These are phyloP conservation scores for Fusarium sterilihyphosum DNA, from an alignment of 2,329 filamentous ascomycete species.

Conservation along the genomic window DNA sequence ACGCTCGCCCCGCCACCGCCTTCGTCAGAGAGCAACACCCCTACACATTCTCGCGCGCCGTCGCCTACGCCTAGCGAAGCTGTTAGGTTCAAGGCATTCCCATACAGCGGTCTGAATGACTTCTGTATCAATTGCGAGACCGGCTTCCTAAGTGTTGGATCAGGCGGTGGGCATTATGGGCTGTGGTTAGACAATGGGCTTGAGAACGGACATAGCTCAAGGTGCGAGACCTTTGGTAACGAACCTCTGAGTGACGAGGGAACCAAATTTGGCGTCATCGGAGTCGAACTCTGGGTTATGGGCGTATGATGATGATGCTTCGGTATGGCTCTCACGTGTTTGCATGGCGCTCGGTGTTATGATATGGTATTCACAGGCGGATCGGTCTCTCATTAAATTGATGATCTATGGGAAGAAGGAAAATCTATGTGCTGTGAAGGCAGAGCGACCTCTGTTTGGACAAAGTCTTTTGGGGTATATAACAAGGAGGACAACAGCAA, in stretches of 20 bases:
- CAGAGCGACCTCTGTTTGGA: not conserved
- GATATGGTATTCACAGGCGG: constrained; percentile 3
- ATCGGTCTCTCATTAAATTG: constrained; percentile 12
- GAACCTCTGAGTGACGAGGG: constrained; percentile 93
- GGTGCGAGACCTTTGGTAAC: constrained; percentile 93
- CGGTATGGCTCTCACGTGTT: constrained; percentile 9
- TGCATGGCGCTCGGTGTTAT: constrained; percentile 33
- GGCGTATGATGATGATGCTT: constrained; percentile 58
- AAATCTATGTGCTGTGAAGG: not conserved
- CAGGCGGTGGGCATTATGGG: constrained; percentile 89
- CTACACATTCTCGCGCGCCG: constrained; percentile 39
- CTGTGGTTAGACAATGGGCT: constrained; percentile 91
- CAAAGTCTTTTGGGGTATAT: constrained; percentile 13
- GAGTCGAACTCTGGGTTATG: constrained; percentile 93
- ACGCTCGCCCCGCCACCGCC: constrained; percentile 47
- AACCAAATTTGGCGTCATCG: constrained; percentile 88
- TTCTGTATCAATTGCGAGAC: constrained; percentile 95
- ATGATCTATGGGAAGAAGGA: not conserved
- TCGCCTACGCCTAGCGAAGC: constrained; percentile 70
- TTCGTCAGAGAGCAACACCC: constrained; percentile 36
- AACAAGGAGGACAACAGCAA: constrained; percentile 1
- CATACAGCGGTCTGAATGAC: constrained; percentile 94
- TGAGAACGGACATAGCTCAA: constrained; percentile 82
- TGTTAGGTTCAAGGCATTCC: constrained; percentile 96
- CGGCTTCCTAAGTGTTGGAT: constrained; percentile 85